phyloP scores from a whole-genome alignment of 306 rosid genomes.

The Canavalia ensiformis region DNA sequence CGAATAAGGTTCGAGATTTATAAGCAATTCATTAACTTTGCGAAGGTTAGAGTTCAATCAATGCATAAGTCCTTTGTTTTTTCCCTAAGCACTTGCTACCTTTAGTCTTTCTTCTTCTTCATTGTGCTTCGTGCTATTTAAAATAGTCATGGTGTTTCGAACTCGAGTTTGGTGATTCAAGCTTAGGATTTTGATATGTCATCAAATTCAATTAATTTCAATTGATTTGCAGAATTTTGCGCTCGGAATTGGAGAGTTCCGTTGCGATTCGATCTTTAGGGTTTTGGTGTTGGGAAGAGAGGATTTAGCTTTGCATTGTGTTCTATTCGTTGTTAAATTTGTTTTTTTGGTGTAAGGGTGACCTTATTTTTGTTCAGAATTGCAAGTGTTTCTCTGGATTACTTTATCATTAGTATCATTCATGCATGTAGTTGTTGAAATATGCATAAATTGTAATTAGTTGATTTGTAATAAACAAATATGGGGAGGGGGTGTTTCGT shows the following conservation, averaged over 20 bases:
- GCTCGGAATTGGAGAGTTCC: too few relatives aligned
- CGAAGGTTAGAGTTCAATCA: conserved; percentile 51
- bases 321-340: conserved; percentile 55
- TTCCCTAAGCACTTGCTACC: conserved; percentile 40
- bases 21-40: conserved; percentile 62
- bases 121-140: conserved; percentile 55
- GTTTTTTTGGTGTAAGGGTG: conserved; percentile 50
- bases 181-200: conserved; percentile 68
- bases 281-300: conserved; percentile 65
- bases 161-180: conserved; percentile 55
- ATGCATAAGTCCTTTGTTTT: conserved; percentile 54
- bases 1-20: conserved; percentile 74
- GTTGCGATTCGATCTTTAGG: conserved; percentile 50
- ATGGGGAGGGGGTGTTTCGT: too few relatives aligned
- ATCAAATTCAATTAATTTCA: conserved; percentile 50
- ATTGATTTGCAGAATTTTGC: conserved; percentile 33
- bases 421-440: too few relatives aligned
- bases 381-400: conserved; percentile 32
- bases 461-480: too few relatives aligned
- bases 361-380: conserved; percentile 48
- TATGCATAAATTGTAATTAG: too few relatives aligned
- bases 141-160: neutral
- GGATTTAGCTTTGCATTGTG: conserved; percentile 79
- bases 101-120: conserved; percentile 65
- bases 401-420: too few relatives aligned